Evolutionary conservation across 371 early-diverging fungal genomes (phyloP), one percentile per base, ranked within the genome.

Genomic region (Synchytrium microbalum): DNA sequence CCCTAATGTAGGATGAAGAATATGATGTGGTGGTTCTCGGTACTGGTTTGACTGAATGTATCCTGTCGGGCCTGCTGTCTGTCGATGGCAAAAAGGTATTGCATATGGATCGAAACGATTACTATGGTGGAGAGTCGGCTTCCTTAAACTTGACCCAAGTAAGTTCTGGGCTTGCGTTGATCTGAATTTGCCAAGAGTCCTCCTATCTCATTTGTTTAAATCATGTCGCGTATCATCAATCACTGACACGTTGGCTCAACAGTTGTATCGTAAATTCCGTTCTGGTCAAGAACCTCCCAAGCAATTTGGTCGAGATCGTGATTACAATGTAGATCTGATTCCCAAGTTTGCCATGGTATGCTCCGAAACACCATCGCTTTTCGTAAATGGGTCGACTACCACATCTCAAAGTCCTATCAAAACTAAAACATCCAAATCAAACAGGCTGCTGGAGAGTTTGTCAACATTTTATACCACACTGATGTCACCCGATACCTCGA

Each of bases 321-420:
- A 99, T 79, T 98, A 89, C 76, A 95, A 92, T 78, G 88, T 99
- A 52, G 99, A 99, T 75, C 78, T 98, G 71, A 94, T 99, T 57
- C 99, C 99, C 71, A 99, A 99, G 84, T 96, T 99, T 76, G 92
- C 99, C 84, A 95, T 99, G 93, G 98, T 96, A 59, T 95, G 92
- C 68, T 96, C n/a, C n/a, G n/a, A n/a, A n/a, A n/a, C n/a, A n/a
- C n/a, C n/a, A n/a, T n/a, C n/a, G n/a, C n/a, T n/a, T n/a, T n/a
- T n/a, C 92, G 59, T 90, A 92, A 68, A 82, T 96, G 59, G 90
- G 91, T 67, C 86, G 86, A 59, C 88, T 91, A 26, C 54, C 1
- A 53, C 54, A 24, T 1, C n/a, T n/a, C n/a, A n/a, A n/a, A n/a
- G n/a, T n/a, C n/a, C n/a, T n/a, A n/a, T n/a, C n/a, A n/a, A n/a